Evolutionary conservation across 176 grass and related monocot genomes (phyloP).

Genomic region (Musa acuminata): DNA sequence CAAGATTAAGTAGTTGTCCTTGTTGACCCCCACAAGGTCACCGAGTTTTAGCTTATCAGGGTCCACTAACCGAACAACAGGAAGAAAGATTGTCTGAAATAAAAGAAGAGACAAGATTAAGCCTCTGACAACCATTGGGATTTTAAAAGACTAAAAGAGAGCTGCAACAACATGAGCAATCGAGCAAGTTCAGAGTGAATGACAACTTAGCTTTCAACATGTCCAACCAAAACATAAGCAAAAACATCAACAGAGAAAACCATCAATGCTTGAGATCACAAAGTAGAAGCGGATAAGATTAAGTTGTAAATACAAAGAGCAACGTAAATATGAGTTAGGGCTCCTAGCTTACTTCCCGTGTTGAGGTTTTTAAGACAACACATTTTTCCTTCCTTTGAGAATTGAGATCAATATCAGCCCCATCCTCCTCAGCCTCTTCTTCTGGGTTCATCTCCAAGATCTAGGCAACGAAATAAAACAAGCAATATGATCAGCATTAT

Average conservation of each 20-base stretch:
- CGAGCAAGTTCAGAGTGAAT: too few species aligned
- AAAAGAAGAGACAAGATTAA: constrained; percentile 7
- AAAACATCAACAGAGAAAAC: too few species aligned
- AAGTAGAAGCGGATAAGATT: too few species aligned
- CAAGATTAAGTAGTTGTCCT: constrained; percentile 80
- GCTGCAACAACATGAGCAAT: too few species aligned
- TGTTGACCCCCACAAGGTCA: constrained; percentile 86
- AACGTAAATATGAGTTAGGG: background rate
- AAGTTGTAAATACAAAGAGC: background rate
- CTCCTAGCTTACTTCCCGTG: constrained; percentile 12
- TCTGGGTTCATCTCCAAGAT: constrained; percentile 26
- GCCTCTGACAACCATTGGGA: background rate
- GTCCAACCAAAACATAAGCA: too few species aligned
- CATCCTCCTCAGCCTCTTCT: constrained; percentile 24
- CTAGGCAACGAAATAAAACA: background rate
- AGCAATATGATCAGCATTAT: background rate
- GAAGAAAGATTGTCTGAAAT: constrained; percentile 81
- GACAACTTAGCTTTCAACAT: too few species aligned
- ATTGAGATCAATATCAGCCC: constrained; percentile 23
- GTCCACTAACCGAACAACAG: constrained; percentile 71
- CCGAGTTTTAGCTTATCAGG: constrained; percentile 81
- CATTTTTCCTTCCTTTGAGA: constrained; percentile 30
- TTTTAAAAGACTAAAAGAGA: too few species aligned
- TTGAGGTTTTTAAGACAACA: constrained; percentile 35
- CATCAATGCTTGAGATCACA: too few species aligned